Base-by-base conservation (phyloP, 1,139 yeast genomes). In the Nakaseomyces delphensis region DNA sequence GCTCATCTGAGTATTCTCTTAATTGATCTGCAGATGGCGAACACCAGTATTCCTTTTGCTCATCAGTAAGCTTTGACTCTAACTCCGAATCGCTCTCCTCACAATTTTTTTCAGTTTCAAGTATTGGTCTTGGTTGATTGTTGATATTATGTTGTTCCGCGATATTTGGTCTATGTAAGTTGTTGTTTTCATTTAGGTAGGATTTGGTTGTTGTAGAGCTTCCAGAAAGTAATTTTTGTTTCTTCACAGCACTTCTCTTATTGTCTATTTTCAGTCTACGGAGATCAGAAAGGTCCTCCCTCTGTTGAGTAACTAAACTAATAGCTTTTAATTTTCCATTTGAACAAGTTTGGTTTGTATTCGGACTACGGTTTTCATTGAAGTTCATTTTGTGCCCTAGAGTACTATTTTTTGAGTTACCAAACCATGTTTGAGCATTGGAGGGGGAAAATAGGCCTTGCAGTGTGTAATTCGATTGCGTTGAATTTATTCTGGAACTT, bases 11-110 rank as follows among this genome's bases (percentile, higher is more conserved):
- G 51, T 77, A 58, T 8, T 64, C 52, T 1, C 71, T 57, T 5
- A 87, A 67, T 25, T 74, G 77, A 2, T 68, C 68, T 11, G 84
- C 66, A 0, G 83, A 63, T 1, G 96, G 96, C 1, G 79, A 71
- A 46, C 86, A 77, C 93, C 95, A 87, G 60, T 87, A 87, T 2
- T 79, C 87, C 10, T 20, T 20, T n/a, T 33, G 25, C 13, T 33
- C 27, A 4, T 33, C 18, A 21, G 25, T n/a, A n/a, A 20, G 13
- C 8, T 33, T 21, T n/a, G 16, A 20, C 2, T 33, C 35, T 8
- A 7, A 4, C 14, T 20, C 19, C 6, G 20, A 11, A 11, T 25
- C 30, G 19, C 18, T 14, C 4, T 15, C 16, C 7, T 33, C 21
- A 9, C 11, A 7, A 9, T 28, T 3, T n/a, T 10, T 21, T 13